Evolutionary conservation across 306 rosid genomes (phyloP), one percentile per base, ranked within the genome.

Genomic region (Luffa aegyptiaca): DNA sequence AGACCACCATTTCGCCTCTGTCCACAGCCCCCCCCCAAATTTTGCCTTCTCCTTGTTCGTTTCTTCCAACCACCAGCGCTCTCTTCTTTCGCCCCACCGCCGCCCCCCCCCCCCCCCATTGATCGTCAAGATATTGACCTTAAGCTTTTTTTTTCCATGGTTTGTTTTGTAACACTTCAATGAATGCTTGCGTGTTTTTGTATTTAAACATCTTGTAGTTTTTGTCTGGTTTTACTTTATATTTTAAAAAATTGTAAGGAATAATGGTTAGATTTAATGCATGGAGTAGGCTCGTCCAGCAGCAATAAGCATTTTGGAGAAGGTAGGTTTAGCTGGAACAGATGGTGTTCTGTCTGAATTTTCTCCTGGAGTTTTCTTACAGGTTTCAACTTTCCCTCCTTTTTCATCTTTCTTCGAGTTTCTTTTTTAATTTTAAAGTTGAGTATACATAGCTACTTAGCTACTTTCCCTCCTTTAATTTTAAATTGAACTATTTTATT

Each of bases 331-430:
- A 86, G 88, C 92, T 44, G 97, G 97, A 86, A 89, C 87, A 84
- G 97, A 86, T 84, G 96, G 98, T 84, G 85, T 90, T 81, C 93
- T 90, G 78, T 95, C 98, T 72, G 93, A 92, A 68, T 83, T 81
- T 82, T 88, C 97, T 78, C 96, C 96, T 52, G 98, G 97, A 75
- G 97, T 95, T 83, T 95, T 95, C 88, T 75, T 91, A 76, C 98
- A 92, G 97, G 98, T 94, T 80, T 87, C 57, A 49, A 73, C 73
- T 78, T 77, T 51, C 16, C 8, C 78, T 36, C 59, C 36, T n/a
- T 35, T 35, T 76, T 78, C 51, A 17, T 75, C 57, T 12, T 6
- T 45, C 56, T 73, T 74, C 75, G 76, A 10, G 46, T 42, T 48
- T 14, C 63, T n/a, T 51, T 72, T 73, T 44, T 63, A 82, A 64